Evolutionary conservation across 352 stramenopile genomes (phyloP).

Genomic region (Phytophthora colocasiae): DNA sequence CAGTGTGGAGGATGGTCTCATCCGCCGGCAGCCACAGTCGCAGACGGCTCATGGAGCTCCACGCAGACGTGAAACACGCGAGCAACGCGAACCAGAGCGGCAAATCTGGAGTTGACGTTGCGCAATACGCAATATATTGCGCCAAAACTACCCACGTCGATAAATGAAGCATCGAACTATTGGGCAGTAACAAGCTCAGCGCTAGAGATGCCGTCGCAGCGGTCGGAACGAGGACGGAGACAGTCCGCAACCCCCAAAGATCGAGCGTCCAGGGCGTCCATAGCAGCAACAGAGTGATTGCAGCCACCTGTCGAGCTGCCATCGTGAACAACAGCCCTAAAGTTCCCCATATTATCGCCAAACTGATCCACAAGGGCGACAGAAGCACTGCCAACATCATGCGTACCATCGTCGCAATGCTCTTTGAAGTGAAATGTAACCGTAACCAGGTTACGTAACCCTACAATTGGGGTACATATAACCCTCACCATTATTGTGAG

Average conservation of each 20-base stretch:
- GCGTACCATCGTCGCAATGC: constrained; percentile 3
- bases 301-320: constrained; percentile 2
- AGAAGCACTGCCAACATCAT: constrained; percentile 22
- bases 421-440: constrained; percentile 15
- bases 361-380: constrained; percentile 22
- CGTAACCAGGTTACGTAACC: not conserved
- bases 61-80: constrained; percentile 32
- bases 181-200: constrained; percentile 23
- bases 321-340: constrained; percentile 33
- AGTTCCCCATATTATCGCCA: constrained; percentile 18
- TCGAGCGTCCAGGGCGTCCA: constrained; percentile 29
- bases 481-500: too few relatives aligned
- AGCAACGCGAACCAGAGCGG: constrained; percentile 20
- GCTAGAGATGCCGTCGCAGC: constrained; percentile 13
- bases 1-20: constrained; percentile 40
- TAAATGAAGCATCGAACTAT: constrained; percentile 25
- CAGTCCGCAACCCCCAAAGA: constrained; percentile 8
- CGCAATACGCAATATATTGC: constrained; percentile 19
- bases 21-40: constrained; percentile 57
- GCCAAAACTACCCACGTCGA: constrained; percentile 22
- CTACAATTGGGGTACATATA: too few relatives aligned
- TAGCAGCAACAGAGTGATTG: constrained; percentile 19
- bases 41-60: constrained; percentile 34
- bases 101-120: not conserved
- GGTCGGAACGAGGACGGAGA: constrained; percentile 18